phyloP scores from a whole-genome alignment of 177 flowering plant genomes.

The Vitis hybrid region DNA sequence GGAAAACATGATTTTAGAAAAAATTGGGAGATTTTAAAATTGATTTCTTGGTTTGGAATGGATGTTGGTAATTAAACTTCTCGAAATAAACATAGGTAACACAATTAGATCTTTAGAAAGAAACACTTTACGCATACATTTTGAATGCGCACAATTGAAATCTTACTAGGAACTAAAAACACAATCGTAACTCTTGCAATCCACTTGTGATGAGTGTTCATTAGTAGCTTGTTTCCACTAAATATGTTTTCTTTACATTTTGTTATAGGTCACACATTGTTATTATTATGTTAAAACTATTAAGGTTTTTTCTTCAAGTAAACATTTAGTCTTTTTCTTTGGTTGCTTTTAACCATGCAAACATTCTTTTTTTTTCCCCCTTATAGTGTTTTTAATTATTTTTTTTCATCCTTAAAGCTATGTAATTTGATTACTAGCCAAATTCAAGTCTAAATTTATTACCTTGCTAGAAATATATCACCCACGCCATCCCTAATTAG shows the following conservation, averaged over 20 bases:
- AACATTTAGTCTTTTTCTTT: not conserved
- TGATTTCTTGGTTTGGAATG: no score
- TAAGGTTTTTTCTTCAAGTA: constrained; percentile 91
- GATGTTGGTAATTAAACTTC: no score
- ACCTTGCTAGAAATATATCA: not conserved
- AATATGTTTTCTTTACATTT: not conserved
- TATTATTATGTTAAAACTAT: constrained; percentile 83
- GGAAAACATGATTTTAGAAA: no score
- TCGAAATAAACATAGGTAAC: no score
- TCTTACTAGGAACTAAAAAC: not conserved
- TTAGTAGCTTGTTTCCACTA: not conserved
- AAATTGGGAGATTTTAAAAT: no score
- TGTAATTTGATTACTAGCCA: not conserved
- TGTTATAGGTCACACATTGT: constrained; percentile 79
- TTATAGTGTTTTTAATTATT: not conserved
- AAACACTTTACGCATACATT: no score
- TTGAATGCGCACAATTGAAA: not conserved
- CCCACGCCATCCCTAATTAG: no score
- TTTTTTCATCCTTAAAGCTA: not conserved
- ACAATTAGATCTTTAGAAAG: no score
- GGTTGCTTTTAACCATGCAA: not conserved
- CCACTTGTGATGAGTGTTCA: not conserved
- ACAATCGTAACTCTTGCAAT: not conserved
- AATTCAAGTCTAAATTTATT: not conserved
- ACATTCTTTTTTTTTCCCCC: not conserved